Evolutionary conservation across 148 eudicot species (phyloP).

Genomic region (Oxyria digyna): DNA sequence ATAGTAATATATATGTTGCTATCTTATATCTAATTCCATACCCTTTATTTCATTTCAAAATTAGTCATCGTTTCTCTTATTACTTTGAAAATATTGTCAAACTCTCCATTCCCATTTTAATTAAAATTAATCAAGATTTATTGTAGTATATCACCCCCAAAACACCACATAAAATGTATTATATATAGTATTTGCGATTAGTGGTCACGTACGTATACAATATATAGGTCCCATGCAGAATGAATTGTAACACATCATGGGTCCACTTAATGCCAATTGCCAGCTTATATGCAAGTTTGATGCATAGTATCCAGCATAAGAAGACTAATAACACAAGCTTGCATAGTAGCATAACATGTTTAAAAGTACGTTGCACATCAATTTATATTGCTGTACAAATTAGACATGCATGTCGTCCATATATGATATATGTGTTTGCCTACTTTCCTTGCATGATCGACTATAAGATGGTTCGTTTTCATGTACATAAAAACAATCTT

Average conservation of each 20-base stretch:
- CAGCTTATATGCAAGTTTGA: neutral
- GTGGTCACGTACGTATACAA: neutral
- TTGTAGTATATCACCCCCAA: neutral
- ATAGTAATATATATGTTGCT: neutral
- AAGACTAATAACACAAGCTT: neutral
- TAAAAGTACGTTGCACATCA: neutral
- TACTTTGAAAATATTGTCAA: neutral
- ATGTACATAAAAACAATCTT: neutral
- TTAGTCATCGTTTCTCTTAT: neutral
- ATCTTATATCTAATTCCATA: neutral
- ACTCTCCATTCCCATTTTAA: too few species aligned
- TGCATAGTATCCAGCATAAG: slow-evolving; percentile 3
- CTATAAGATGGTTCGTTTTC: too few species aligned
- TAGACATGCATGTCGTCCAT: slow-evolving; percentile 1
- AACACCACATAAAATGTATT: neutral
- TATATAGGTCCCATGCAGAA: neutral
- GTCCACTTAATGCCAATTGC: neutral
- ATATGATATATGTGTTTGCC: too few species aligned
- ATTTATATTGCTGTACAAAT: neutral
- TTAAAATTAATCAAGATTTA: too few species aligned
- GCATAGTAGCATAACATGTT: neutral
- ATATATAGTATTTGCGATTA: neutral
- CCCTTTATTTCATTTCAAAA: neutral
- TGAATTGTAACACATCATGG: neutral
- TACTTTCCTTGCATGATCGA: too few species aligned